Evolutionary conservation across 768 basidiomycete genomes (phyloP).

Genomic region (Rhizopogon vulgaris): DNA sequence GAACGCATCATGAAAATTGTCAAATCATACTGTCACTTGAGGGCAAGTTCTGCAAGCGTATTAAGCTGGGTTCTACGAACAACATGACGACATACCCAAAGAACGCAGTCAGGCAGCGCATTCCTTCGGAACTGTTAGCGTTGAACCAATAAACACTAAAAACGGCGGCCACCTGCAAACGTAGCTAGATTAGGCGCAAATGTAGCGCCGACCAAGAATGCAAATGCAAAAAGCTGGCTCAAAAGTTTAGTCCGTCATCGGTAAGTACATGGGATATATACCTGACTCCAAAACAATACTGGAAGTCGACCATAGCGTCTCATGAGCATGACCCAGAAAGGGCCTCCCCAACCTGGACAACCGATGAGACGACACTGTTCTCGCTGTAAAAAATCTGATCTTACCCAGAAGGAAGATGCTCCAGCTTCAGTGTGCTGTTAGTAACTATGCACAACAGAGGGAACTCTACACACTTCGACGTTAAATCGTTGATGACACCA

Average conservation of each 20-base stretch:
- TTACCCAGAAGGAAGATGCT: constrained; percentile 43
- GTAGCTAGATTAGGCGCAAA: constrained; percentile 42
- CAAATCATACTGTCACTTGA: constrained; percentile 37
- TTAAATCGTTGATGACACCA: constrained; percentile 44
- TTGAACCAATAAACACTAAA: not conserved
- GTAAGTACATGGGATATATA: not conserved
- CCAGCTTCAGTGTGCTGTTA: constrained; percentile 25
- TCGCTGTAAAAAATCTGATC: not conserved
- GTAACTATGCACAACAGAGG: not conserved
- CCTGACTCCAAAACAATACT: constrained; percentile 25
- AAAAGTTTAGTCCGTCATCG: not conserved
- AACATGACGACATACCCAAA: constrained; percentile 20
- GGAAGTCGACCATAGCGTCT: constrained; percentile 25
- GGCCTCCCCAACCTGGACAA: constrained; percentile 22
- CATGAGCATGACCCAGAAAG: constrained; percentile 25
- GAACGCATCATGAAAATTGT: not conserved
- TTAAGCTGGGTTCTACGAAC: not conserved
- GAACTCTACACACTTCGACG: constrained; percentile 30
- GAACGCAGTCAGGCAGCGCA: constrained; percentile 26
- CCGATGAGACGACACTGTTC: not conserved
- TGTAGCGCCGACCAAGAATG: constrained; percentile 46
- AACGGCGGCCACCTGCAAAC: constrained; percentile 35
- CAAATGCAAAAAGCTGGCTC: constrained; percentile 34
- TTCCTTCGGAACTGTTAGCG: constrained; percentile 10
- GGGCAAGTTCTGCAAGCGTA: constrained; percentile 36